Evolutionary conservation across 331 rosid genomes (phyloP).

Genomic region (Quercus lobata): DNA sequence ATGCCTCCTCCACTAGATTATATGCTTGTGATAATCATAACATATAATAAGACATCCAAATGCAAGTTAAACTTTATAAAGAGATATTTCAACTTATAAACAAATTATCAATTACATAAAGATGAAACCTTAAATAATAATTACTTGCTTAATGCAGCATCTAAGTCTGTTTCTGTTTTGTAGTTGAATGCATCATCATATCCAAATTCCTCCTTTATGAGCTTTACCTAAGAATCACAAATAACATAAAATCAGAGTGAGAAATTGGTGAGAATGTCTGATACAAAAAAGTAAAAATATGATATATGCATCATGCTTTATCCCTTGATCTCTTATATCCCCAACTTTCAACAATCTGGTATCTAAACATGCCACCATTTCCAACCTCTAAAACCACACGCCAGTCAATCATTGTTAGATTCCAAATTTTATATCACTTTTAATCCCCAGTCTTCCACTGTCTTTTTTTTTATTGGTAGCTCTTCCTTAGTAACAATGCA

Average conservation of each 20-base stretch:
- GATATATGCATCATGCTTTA: neutral
- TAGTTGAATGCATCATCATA: conserved; percentile 70
- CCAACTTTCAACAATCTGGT: neutral
- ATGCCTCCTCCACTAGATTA: neutral
- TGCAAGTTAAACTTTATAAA: neutral
- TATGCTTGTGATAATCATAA: neutral
- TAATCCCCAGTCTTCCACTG: neutral
- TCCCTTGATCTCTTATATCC: neutral
- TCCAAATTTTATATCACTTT: neutral
- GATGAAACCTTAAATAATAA: neutral
- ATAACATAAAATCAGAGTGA: neutral
- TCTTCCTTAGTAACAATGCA: neutral
- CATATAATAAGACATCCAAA: neutral
- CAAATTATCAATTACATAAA: neutral
- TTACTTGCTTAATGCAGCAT: conserved; percentile 54
- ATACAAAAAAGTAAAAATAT: neutral
- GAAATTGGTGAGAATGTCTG: neutral
- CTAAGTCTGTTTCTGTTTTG: conserved; percentile 45
- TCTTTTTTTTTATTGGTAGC: neutral
- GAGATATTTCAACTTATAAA: neutral
- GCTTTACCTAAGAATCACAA: conserved; percentile 40
- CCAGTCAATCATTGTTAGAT: neutral
- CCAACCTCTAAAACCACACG: neutral
- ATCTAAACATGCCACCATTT: neutral
- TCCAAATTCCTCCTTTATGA: conserved; percentile 55